Conservation (phyloP, 2,329 filamentous ascomycete species). For the Neofusicoccum sp. region DNA sequence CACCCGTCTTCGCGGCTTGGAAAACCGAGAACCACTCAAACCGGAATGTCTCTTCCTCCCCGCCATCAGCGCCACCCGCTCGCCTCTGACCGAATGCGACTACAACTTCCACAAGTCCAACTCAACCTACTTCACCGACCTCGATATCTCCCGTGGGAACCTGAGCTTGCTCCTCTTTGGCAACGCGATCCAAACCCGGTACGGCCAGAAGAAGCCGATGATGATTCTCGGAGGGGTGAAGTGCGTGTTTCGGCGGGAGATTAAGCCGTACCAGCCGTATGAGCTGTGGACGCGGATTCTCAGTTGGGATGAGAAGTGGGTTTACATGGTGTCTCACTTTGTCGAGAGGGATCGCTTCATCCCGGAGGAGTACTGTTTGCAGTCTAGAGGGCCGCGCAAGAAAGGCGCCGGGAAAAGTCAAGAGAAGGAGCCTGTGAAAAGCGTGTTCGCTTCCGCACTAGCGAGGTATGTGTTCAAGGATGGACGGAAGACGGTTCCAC, state of each 20-base stretch:
- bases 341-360: constrained; percentile 23
- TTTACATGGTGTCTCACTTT: constrained; percentile 52
- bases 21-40: background rate
- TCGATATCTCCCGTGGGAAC: constrained; percentile 81
- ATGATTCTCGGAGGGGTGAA: background rate
- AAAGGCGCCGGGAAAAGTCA: too few species aligned
- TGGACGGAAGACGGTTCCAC: too few species aligned
- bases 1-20: background rate
- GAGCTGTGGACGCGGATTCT: constrained; percentile 53
- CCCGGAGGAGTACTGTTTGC: too few species aligned
- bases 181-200: too few species aligned
- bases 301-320: constrained; percentile 54
- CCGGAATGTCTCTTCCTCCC: background rate
- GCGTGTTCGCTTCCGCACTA: background rate
- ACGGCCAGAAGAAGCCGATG: too few species aligned
- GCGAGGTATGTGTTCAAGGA: too few species aligned
- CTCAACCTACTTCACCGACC: constrained; percentile 83
- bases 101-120: constrained; percentile 85
- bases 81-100: constrained; percentile 76
- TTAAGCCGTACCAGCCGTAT: constrained; percentile 47
- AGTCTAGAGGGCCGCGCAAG: too few species aligned
- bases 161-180: constrained; percentile 42
- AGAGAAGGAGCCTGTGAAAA: background rate
- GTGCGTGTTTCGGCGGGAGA: constrained; percentile 51
- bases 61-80: constrained; percentile 65